phyloP scores from a whole-genome alignment of 108 stramenopile genomes.

The Pseudonitzschia pungens region DNA sequence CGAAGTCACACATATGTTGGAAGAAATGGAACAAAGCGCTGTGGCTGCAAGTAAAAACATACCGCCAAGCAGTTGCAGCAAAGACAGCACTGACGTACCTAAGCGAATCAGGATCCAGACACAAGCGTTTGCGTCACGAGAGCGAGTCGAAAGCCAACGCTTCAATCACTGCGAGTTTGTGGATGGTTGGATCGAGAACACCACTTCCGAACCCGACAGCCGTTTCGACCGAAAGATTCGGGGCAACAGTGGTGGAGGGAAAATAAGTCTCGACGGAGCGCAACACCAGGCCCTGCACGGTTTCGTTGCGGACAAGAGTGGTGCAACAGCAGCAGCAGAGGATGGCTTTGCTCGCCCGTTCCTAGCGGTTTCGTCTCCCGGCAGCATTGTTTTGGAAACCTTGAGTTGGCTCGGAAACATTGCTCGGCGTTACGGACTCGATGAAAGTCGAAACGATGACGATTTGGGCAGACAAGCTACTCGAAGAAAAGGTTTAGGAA shows the following conservation, averaged over 20 bases:
- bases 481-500: slow-evolving; percentile 27
- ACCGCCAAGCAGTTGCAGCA: not conserved
- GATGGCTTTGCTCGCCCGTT: slow-evolving; percentile 47
- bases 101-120: slow-evolving; percentile 11
- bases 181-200: slow-evolving; percentile 72
- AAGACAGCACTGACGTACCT: not conserved
- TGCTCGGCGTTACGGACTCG: slow-evolving; percentile 83
- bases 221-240: slow-evolving; percentile 69
- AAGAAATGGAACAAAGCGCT: slow-evolving; percentile 6
- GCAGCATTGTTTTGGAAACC: slow-evolving; percentile 70
- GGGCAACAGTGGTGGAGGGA: slow-evolving; percentile 51
- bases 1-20: slow-evolving; percentile 4
- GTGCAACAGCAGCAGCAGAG: not conserved
- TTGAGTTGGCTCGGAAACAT: slow-evolving; percentile 85
- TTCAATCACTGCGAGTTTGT: slow-evolving; percentile 42
- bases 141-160: slow-evolving; percentile 9
- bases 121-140: slow-evolving; percentile 19
- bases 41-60: not conserved
- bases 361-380: slow-evolving; percentile 55
- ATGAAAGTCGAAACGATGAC: slow-evolving; percentile 45
- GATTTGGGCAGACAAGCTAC: slow-evolving; percentile 65
- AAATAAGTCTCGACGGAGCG: slow-evolving; percentile 81
- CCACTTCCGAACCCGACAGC: slow-evolving; percentile 84
- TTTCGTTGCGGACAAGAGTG: slow-evolving; percentile 37
- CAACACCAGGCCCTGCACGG: slow-evolving; percentile 72